Conservation (phyloP, 352 stramenopile species). For the Sclerospora graminicola region DNA sequence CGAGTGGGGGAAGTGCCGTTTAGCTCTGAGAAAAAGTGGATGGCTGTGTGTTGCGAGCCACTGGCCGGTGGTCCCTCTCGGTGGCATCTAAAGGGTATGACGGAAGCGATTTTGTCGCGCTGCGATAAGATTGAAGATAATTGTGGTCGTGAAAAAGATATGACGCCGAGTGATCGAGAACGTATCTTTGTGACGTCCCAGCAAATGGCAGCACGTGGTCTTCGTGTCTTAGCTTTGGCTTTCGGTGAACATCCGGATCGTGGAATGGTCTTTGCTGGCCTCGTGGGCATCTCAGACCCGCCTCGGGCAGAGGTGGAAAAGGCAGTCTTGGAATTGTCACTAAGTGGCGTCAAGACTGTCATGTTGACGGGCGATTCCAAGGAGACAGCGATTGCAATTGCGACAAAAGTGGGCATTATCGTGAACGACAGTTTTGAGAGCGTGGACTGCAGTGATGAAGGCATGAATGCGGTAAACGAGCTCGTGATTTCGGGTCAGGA, state of each 20-base stretch:
- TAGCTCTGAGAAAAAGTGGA: constrained; percentile 93
- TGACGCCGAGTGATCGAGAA: constrained; percentile 51
- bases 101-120: constrained; percentile 60
- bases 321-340: constrained; percentile 40
- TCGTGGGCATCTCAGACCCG: constrained; percentile 89
- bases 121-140: constrained; percentile 74
- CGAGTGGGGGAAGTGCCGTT: constrained; percentile 91
- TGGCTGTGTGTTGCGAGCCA: constrained; percentile 86
- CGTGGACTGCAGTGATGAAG: constrained; percentile 24
- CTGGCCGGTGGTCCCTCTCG: constrained; percentile 32
- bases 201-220: constrained; percentile 58
- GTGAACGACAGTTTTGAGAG: constrained; percentile 23
- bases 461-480: constrained; percentile 21
- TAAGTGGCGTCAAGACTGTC: constrained; percentile 60
- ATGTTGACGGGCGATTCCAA: constrained; percentile 95
- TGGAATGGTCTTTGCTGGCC: constrained; percentile 86
- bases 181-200: constrained; percentile 49
- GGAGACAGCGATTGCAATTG: constrained; percentile 93
- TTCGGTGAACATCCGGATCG: constrained; percentile 77
- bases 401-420: constrained; percentile 90
- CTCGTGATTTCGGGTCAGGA: constrained; percentile 80
- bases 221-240: constrained; percentile 87
- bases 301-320: constrained; percentile 57
- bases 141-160: constrained; percentile 49
- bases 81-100: constrained; percentile 81